Evolutionary conservation across 108 stramenopile genomes (phyloP), one percentile per base, ranked within the genome.

Genomic region (Conticribra guillardii): DNA sequence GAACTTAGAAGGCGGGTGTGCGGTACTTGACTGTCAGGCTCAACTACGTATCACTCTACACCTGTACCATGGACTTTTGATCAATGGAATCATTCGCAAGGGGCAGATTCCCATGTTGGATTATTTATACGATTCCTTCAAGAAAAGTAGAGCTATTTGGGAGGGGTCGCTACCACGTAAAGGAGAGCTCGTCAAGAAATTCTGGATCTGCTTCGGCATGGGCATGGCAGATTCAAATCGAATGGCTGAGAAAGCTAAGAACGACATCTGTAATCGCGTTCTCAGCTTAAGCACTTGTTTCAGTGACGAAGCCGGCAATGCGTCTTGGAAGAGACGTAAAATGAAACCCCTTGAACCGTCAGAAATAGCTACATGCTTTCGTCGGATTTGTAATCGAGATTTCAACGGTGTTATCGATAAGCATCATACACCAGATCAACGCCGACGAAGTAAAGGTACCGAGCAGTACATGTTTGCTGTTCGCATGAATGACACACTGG

Each of bases 11-110:
- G 51, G 7, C 27, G 85, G 82, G 1, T 60, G 52, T 31, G 19
- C 49, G 9, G 64, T 81, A 19, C 54, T 86, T 41, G 85, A 86
- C 54, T 57, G 54, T 49, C 67, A 59, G 48, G 72, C 76, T 33
- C 85, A 83, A 33, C 71, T 86, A 2, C 60, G 85, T 3, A 72
- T 86, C 15, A 33, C 49, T 3, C 45, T 86, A 28, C 73, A 83
- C 64, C 48, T 86, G 15, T 86, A 78, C 52, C 77, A 86, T 78
- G 82, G 80, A 15, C 71, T 86, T 51, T 4, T 67, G 23, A 51
- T 64, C 1, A 72, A 71, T 49, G 67, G 61, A 21, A 64, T 74
- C n/a, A 59, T 85, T 16, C 28, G 47, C 2, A 14, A 37, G 33
- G 82, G 75, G 15, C 26, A 76, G 17, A 21, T 73, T 15, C 60